phyloP scores from a whole-genome alignment of 305 asterid species.

The Solanum aculeatissimum region DNA sequence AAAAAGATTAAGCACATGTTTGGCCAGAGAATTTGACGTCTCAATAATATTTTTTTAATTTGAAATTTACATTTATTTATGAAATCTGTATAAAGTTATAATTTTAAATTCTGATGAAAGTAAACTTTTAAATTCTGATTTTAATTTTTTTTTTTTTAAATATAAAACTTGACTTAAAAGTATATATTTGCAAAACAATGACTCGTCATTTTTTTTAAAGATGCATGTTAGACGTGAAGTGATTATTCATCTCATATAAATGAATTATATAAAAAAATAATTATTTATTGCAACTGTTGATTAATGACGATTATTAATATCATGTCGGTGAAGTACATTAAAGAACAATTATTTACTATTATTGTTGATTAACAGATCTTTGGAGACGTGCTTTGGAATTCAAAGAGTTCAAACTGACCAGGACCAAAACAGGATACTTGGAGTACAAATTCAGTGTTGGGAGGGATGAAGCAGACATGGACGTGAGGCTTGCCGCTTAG shows the following conservation, averaged over 20 bases:
- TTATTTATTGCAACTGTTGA: too few species aligned
- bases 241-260: background rate
- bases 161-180: background rate
- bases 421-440: too few species aligned
- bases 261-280: background rate
- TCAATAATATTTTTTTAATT: background rate
- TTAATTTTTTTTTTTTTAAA: accelerated
- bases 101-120: background rate
- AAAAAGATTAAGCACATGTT: background rate
- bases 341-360: too few species aligned
- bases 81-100: background rate
- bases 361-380: too few species aligned
- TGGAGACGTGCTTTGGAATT: too few species aligned
- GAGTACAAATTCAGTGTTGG: too few species aligned
- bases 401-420: too few species aligned
- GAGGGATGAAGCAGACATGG: too few species aligned
- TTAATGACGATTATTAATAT: too few species aligned
- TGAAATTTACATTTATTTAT: background rate
- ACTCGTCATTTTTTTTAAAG: background rate
- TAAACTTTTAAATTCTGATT: background rate
- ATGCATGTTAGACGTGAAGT: background rate
- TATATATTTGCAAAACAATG: background rate
- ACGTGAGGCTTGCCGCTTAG: too few species aligned
- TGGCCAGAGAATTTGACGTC: background rate
- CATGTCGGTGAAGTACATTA: too few species aligned